Percentiles rank a stretch among this genome's conserved stretches.
Conservation (phyloP, 768 basidiomycete genomes). For the Russula sp. region DNA sequence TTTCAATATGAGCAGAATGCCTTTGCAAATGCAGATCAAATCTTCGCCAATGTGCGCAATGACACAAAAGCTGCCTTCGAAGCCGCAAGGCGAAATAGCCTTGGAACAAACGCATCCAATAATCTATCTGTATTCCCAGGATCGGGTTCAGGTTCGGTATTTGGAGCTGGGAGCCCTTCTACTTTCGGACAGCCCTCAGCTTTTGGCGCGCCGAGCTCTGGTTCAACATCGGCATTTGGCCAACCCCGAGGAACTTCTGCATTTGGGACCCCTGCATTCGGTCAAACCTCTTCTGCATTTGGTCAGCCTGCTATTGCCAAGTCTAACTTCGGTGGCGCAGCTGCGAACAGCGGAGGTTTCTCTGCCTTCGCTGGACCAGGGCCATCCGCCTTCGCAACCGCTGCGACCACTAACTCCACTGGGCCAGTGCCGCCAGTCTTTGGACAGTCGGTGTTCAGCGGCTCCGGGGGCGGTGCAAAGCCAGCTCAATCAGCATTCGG, state of each 20-base stretch:
- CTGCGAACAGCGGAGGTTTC: slow-evolving; percentile 13
- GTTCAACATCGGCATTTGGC: slow-evolving; percentile 8
- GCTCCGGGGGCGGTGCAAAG: neutral
- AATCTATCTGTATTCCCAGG: slow-evolving; percentile 3
- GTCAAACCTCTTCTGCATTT: slow-evolving; percentile 27
- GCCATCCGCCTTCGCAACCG: slow-evolving; percentile 19
- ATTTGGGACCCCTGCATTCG: slow-evolving; percentile 34
- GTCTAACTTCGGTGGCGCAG: slow-evolving; percentile 7
- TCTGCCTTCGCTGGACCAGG: slow-evolving; percentile 21
- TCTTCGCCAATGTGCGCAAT: slow-evolving; percentile 41
- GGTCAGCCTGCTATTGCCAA: slow-evolving; percentile 25
- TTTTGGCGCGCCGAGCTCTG: slow-evolving; percentile 30
- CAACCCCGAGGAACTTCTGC: slow-evolving; percentile 33
- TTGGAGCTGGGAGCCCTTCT: slow-evolving; percentile 21
- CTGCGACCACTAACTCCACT: slow-evolving; percentile 1
- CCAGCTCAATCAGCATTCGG: slow-evolving; percentile 18
- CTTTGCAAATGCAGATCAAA: slow-evolving; percentile 46
- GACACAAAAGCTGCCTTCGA: slow-evolving; percentile 37
- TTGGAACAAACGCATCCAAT: slow-evolving; percentile 18
- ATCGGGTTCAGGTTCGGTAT: slow-evolving; percentile 8
- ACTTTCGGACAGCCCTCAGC: slow-evolving; percentile 32
- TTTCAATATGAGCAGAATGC: slow-evolving; percentile 50
- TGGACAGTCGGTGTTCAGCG: slow-evolving; percentile 27
- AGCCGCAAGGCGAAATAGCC: slow-evolving; percentile 43
- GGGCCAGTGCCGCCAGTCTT: slow-evolving; percentile 17